phyloP scores from a whole-genome alignment of 2,329 filamentous ascomycete species.

The Exophiala bonariae region DNA sequence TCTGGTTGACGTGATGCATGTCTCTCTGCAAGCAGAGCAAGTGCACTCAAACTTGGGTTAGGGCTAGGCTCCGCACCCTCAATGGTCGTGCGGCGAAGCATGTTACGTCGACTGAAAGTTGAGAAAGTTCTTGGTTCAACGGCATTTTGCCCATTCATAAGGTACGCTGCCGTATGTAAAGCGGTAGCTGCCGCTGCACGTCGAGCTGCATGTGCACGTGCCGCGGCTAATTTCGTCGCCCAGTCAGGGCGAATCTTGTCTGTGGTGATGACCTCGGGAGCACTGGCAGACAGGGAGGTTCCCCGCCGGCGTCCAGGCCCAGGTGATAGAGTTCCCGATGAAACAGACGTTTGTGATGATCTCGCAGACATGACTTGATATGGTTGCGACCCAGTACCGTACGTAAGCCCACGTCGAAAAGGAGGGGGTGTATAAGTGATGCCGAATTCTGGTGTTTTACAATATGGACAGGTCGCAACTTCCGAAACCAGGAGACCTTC shows the following conservation, averaged over 20 bases:
- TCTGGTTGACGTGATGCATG: slow-evolving; percentile 35
- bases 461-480: slow-evolving; percentile 90
- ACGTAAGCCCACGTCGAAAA: slow-evolving; percentile 80
- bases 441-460: slow-evolving; percentile 90
- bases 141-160: slow-evolving; percentile 55
- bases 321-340: slow-evolving; percentile 51
- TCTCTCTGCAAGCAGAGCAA: slow-evolving; percentile 49
- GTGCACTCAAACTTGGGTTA: slow-evolving; percentile 40
- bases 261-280: slow-evolving; percentile 85
- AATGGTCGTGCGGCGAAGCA: slow-evolving; percentile 43
- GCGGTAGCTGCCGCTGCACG: slow-evolving; percentile 91
- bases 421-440: slow-evolving; percentile 91
- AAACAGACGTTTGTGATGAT: slow-evolving; percentile 81
- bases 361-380: slow-evolving; percentile 66
- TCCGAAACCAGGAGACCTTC: slow-evolving; percentile 78
- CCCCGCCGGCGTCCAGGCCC: slow-evolving; percentile 55
- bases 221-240: slow-evolving; percentile 83
- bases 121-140: slow-evolving; percentile 54
- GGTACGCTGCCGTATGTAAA: slow-evolving; percentile 88
- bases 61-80: slow-evolving; percentile 36
- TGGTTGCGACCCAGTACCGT: slow-evolving; percentile 56
- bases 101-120: slow-evolving; percentile 59
- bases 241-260: slow-evolving; percentile 92
- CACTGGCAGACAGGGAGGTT: slow-evolving; percentile 75
- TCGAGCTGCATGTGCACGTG: slow-evolving; percentile 79